Percentiles rank a stretch among this genome's conserved stretches.
phyloP scores from a whole-genome alignment of 306 rosid genomes.

The Acacia acuminata region DNA sequence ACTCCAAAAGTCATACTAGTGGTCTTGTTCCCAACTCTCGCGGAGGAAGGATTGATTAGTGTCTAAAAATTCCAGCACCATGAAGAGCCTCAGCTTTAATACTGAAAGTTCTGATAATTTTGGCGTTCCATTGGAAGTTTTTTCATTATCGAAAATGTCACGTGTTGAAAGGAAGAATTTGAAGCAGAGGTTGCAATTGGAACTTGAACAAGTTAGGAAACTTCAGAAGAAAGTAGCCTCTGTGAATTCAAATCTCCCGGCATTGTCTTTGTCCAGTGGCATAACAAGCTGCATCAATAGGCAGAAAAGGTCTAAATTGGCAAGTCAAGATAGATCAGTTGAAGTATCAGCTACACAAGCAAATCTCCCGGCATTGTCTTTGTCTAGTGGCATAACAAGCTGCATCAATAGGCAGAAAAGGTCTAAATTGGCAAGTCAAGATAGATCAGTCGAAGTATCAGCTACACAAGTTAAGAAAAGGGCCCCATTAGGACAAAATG shows the following conservation, averaged over 20 bases:
- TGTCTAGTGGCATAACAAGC: slow-evolving; percentile 67
- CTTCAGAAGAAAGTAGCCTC: slow-evolving; percentile 59
- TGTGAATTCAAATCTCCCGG: slow-evolving; percentile 39
- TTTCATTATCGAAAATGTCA: slow-evolving; percentile 61
- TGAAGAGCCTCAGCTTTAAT: slow-evolving; percentile 60
- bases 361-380: slow-evolving; percentile 27
- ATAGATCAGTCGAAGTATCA: slow-evolving; percentile 33
- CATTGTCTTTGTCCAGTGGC: slow-evolving; percentile 63
- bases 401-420: slow-evolving; percentile 57
- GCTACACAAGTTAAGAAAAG: slow-evolving; percentile 57
- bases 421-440: slow-evolving; percentile 46
- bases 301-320: slow-evolving; percentile 53
- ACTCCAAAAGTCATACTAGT: slow-evolving; percentile 65
- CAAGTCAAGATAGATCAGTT: slow-evolving; percentile 34
- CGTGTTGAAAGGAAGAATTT: slow-evolving; percentile 62
- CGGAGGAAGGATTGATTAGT: slow-evolving; percentile 62
- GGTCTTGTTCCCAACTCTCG: slow-evolving; percentile 82
- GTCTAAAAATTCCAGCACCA: slow-evolving; percentile 60
- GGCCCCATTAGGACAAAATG: slow-evolving; percentile 59
- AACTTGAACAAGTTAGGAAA: slow-evolving; percentile 70
- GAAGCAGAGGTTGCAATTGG: slow-evolving; percentile 57
- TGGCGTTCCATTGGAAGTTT: slow-evolving; percentile 57
- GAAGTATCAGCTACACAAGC: slow-evolving; percentile 43
- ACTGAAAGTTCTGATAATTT: slow-evolving; percentile 50
- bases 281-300: slow-evolving; percentile 60